Evolutionary conservation across 169 alveolate genomes (phyloP).

Genomic region (Sarcocystis neurona): DNA sequence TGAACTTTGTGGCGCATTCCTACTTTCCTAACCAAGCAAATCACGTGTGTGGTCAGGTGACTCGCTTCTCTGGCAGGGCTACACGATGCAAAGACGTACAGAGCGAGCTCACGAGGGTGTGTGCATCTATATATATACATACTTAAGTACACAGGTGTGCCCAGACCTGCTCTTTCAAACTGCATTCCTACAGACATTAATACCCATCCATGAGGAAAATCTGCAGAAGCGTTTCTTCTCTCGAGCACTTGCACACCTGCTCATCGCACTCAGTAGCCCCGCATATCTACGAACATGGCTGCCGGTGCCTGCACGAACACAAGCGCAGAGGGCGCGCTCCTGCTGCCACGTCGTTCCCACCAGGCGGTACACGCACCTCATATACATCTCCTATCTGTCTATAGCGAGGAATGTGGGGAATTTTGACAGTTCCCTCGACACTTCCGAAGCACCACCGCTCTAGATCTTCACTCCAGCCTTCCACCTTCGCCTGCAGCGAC

Average conservation of each 20-base stretch:
- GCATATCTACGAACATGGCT: background rate
- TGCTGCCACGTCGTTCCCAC: background rate
- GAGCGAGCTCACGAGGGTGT: background rate
- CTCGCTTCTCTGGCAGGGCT: no score
- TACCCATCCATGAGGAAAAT: no score
- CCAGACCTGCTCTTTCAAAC: background rate
- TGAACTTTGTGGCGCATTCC: no score
- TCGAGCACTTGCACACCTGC: background rate
- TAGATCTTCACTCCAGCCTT: constrained; percentile 37
- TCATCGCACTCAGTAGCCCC: background rate
- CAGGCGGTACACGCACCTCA: background rate
- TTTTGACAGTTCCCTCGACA: constrained; percentile 47
- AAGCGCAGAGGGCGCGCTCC: background rate
- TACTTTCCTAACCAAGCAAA: no score
- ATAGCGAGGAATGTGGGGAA: constrained; percentile 62
- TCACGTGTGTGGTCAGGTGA: no score
- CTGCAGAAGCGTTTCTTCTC: no score
- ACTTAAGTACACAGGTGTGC: background rate
- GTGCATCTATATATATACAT: background rate
- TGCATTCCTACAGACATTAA: no score
- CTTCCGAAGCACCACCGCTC: constrained; percentile 51
- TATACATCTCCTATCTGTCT: constrained; percentile 59
- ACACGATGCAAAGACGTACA: background rate
- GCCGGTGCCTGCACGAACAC: no score
- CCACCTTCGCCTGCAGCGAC: constrained; percentile 46